Percentiles rank a stretch among this genome's conserved stretches.
Conservation (phyloP, 306 rosid species). For the Crotalaria pallida region DNA sequence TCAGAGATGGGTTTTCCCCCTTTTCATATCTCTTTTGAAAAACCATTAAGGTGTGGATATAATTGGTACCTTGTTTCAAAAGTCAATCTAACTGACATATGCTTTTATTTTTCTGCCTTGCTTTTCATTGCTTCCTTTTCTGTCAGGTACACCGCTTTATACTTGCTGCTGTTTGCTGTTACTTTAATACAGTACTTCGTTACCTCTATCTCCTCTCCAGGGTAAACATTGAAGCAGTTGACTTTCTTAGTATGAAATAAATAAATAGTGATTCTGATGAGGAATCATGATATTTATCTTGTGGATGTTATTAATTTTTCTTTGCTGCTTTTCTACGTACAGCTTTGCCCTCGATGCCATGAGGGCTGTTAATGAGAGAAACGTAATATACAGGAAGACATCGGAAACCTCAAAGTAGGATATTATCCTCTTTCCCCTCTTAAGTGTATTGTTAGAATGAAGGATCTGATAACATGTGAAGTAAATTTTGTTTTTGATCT, state of each 20-base stretch:
- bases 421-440: slow-evolving; percentile 1
- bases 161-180: slow-evolving; percentile 59
- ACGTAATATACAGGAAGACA: slow-evolving; percentile 33
- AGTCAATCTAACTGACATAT: neutral
- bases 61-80: neutral
- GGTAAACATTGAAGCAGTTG: slow-evolving; percentile 46
- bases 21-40: neutral
- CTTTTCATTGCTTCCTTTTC: slow-evolving; percentile 13
- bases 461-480: neutral
- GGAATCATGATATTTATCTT: slow-evolving; percentile 8
- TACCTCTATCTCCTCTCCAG: slow-evolving; percentile 83
- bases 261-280: slow-evolving; percentile 3
- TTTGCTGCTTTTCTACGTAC: neutral
- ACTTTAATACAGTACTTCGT: slow-evolving; percentile 72
- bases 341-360: slow-evolving; percentile 81
- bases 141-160: slow-evolving; percentile 67
- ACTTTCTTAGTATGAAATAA: slow-evolving; percentile 7
- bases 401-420: slow-evolving; percentile 55
- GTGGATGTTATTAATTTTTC: slow-evolving; percentile 6
- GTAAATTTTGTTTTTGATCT: slow-evolving; percentile 21
- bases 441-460: slow-evolving; percentile 5
- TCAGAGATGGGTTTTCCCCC: neutral
- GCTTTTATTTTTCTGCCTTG: neutral
- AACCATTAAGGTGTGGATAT: neutral
- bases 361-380: slow-evolving; percentile 46